Percentiles rank a stretch among this genome's conserved stretches.
phyloP scores from a whole-genome alignment of 495 filamentous ascomycete genomes.

The Stereocaulon alpinum region DNA sequence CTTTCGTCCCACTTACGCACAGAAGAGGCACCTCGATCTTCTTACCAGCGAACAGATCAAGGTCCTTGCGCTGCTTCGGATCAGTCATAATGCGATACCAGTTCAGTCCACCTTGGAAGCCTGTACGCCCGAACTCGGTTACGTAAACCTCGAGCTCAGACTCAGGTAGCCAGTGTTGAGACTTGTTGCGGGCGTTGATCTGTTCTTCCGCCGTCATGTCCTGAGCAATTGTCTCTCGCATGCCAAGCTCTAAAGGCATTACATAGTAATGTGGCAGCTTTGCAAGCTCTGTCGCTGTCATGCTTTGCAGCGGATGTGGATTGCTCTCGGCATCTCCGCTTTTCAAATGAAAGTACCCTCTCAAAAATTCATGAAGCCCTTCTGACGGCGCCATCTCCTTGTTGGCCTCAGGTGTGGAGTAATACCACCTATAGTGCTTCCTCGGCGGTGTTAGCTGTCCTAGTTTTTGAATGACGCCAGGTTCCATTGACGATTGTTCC shows the following conservation, averaged over 20 bases:
- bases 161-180: slow-evolving; percentile 40
- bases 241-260: slow-evolving; percentile 47
- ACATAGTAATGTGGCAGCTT: slow-evolving; percentile 59
- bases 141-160: slow-evolving; percentile 51
- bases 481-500: slow-evolving; percentile 30
- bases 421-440: slow-evolving; percentile 66
- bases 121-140: slow-evolving; percentile 50
- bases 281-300: slow-evolving; percentile 45
- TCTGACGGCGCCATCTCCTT: slow-evolving; percentile 48
- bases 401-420: slow-evolving; percentile 45
- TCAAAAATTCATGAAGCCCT: slow-evolving; percentile 47
- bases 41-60: slow-evolving; percentile 50
- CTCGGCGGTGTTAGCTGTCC: slow-evolving; percentile 39
- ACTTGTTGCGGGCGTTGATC: slow-evolving; percentile 8
- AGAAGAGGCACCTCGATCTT: slow-evolving; percentile 51
- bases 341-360: slow-evolving; percentile 61
- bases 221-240: slow-evolving; percentile 44
- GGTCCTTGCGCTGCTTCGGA: slow-evolving; percentile 37
- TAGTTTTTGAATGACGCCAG: slow-evolving; percentile 46
- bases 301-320: slow-evolving; percentile 41
- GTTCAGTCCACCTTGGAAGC: slow-evolving; percentile 60
- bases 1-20: slow-evolving; percentile 49
- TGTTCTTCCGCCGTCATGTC: slow-evolving; percentile 44
- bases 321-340: slow-evolving; percentile 45
- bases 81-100: slow-evolving; percentile 56